A percentile compares a stretch with the other conserved stretches of the same genome.
Conservation (phyloP, 1,284 basidiomycete genomes). For the Lentinula novae-zelandiae region DNA sequence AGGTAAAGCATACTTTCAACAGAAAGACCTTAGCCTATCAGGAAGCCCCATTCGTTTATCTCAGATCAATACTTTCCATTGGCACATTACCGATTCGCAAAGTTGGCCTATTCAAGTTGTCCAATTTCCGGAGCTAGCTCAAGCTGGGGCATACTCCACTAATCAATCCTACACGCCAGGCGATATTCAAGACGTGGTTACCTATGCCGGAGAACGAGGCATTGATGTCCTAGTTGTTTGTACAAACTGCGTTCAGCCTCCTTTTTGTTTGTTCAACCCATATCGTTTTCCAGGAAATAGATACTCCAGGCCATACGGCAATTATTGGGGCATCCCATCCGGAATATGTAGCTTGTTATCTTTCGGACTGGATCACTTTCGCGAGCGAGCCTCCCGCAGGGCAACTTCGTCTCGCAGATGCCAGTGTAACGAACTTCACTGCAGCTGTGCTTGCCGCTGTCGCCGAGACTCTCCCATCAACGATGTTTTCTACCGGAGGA, state of each 20-base stretch:
- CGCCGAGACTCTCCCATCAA: conserved; percentile 45
- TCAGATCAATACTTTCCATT: conserved; percentile 72
- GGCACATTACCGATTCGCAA: conserved; percentile 77
- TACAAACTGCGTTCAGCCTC: background rate
- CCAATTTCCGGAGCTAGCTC: conserved; percentile 58
- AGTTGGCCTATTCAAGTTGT: conserved; percentile 73
- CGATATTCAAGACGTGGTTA: conserved; percentile 62
- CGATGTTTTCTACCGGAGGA: conserved; percentile 75
- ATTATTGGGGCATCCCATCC: conserved; percentile 63
- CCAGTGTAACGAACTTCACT: conserved; percentile 41
- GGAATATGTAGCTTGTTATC: conserved; percentile 71
- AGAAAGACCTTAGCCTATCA: background rate
- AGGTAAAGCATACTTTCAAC: conserved; percentile 41
- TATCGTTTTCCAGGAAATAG: conserved; percentile 69
- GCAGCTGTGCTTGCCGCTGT: conserved; percentile 37
- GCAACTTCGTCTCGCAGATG: conserved; percentile 68
- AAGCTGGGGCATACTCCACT: conserved; percentile 65
- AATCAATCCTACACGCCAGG: conserved; percentile 51
- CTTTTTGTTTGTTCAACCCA: conserved; percentile 53
- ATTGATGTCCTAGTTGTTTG: background rate
- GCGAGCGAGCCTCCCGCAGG: conserved; percentile 79
- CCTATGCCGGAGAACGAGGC: conserved; percentile 69
- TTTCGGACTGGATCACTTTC: conserved; percentile 60
- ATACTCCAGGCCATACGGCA: conserved; percentile 81
- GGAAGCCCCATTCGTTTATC: background rate